Evolutionary conservation across 2,329 filamentous ascomycete genomes (phyloP).

Genomic region (Cylindrodendrum hubeiense): DNA sequence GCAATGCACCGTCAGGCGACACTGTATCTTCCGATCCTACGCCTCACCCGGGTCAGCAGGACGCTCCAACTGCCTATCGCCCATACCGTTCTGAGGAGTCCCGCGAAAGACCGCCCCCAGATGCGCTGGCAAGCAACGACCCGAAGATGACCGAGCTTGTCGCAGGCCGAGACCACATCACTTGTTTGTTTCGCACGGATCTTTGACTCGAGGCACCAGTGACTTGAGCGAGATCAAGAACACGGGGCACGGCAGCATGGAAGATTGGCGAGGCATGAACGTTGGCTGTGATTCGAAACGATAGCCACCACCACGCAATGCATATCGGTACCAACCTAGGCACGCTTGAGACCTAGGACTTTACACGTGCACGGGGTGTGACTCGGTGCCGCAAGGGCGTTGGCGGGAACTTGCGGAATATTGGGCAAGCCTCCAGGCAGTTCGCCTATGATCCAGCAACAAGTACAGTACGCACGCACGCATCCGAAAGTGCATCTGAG

Average conservation of each 20-base stretch:
- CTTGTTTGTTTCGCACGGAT: conserved; percentile 5
- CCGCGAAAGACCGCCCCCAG: not conserved
- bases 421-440: conserved; percentile 1
- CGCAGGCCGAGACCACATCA: not conserved
- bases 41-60: conserved; percentile 13
- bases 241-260: conserved; percentile 3
- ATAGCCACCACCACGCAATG: not conserved
- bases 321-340: not conserved
- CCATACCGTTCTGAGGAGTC: conserved; percentile 16
- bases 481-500: conserved; percentile 7
- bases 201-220: not conserved
- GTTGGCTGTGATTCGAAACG: not conserved
- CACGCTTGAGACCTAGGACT: conserved; percentile 2
- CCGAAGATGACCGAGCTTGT: conserved; percentile 11
- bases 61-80: conserved; percentile 16
- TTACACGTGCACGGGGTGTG: conserved; percentile 11
- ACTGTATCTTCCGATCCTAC: conserved; percentile 26
- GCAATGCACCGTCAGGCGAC: not conserved
- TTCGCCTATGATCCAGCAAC: not conserved
- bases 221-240: not conserved
- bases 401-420: not conserved
- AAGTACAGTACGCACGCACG: not conserved
- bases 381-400: conserved; percentile 6
- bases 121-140: conserved; percentile 7
- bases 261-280: conserved; percentile 16